Conservation (phyloP, 2,329 filamentous ascomycete genomes). For the Colletotrichum magnum region DNA sequence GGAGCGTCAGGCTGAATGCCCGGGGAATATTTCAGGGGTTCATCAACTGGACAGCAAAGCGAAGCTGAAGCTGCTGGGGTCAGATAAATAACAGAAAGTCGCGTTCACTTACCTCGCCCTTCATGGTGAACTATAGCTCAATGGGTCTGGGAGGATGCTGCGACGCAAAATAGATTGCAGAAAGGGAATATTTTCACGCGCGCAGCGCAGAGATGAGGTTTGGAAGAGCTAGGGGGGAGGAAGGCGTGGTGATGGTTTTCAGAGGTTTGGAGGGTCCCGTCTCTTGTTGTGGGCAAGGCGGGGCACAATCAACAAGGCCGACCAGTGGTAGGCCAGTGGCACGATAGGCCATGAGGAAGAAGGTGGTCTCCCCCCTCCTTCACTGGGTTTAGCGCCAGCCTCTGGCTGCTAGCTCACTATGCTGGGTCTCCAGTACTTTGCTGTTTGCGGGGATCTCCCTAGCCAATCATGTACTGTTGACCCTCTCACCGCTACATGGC, state of each 20-base stretch:
- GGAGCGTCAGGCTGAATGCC: slow-evolving; percentile 1
- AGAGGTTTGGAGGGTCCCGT: slow-evolving; percentile 45
- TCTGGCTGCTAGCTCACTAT: slow-evolving; percentile 30
- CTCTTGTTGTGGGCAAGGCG: slow-evolving; percentile 48
- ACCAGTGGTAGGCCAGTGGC: slow-evolving; percentile 38
- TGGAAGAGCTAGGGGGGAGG: slow-evolving; percentile 46
- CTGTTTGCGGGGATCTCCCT: slow-evolving; percentile 7
- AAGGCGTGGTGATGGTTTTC: slow-evolving; percentile 52
- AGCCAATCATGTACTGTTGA: slow-evolving; percentile 33
- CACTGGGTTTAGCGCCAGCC: slow-evolving; percentile 35
- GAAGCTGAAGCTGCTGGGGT: background rate
- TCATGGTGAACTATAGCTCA: slow-evolving; percentile 60
- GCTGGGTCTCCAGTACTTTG: slow-evolving; percentile 23
- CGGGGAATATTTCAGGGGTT: slow-evolving; percentile 31
- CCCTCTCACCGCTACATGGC: slow-evolving; percentile 45
- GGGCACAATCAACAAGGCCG: slow-evolving; percentile 45
- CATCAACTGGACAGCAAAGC: slow-evolving; percentile 21
- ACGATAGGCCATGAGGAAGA: slow-evolving; percentile 37
- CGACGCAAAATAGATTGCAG: slow-evolving; percentile 41
- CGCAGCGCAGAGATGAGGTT: slow-evolving; percentile 50
- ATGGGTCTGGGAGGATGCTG: slow-evolving; percentile 42
- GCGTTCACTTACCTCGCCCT: slow-evolving; percentile 66
- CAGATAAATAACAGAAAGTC: slow-evolving; percentile 25
- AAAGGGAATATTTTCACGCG: slow-evolving; percentile 49
- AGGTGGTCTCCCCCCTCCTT: slow-evolving; percentile 31